Evolutionary conservation across 2,329 filamentous ascomycete genomes (phyloP).

Genomic region (Fusarium virguliforme): DNA sequence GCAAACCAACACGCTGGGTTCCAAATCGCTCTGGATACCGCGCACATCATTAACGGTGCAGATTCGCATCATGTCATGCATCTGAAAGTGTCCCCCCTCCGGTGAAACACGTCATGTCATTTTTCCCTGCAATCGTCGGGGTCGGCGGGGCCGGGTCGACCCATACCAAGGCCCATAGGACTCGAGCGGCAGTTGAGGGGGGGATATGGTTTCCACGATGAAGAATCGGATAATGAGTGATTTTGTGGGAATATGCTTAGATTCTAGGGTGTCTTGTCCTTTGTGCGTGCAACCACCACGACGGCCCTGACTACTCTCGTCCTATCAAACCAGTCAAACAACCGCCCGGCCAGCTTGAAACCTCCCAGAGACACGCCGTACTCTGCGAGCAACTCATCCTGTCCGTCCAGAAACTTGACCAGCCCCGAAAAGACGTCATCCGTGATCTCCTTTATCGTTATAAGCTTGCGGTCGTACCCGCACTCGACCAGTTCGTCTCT

Average conservation of each 20-base stretch:
- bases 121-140: conserved; percentile 1
- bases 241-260: background rate
- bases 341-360: conserved; percentile 56
- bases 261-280: conserved; percentile 40
- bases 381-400: conserved; percentile 54
- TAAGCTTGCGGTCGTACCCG: conserved; percentile 62
- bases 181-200: conserved; percentile 3
- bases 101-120: conserved; percentile 15
- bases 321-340: conserved; percentile 59
- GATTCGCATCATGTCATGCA: conserved; percentile 11
- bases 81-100: too few species aligned
- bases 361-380: conserved; percentile 58
- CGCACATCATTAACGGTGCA: background rate
- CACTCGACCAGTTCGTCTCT: conserved; percentile 60
- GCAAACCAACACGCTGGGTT: conserved; percentile 1
- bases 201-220: background rate
- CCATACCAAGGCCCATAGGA: background rate
- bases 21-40: background rate
- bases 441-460: conserved; percentile 67
- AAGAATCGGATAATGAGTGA: background rate
- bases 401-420: conserved; percentile 60
- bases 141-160: conserved; percentile 5
- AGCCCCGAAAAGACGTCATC: conserved; percentile 68
- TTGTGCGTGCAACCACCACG: conserved; percentile 55
- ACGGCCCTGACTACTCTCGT: conserved; percentile 56